phyloP scores from a whole-genome alignment of 345 rosid species.

The Salix dunnii region DNA sequence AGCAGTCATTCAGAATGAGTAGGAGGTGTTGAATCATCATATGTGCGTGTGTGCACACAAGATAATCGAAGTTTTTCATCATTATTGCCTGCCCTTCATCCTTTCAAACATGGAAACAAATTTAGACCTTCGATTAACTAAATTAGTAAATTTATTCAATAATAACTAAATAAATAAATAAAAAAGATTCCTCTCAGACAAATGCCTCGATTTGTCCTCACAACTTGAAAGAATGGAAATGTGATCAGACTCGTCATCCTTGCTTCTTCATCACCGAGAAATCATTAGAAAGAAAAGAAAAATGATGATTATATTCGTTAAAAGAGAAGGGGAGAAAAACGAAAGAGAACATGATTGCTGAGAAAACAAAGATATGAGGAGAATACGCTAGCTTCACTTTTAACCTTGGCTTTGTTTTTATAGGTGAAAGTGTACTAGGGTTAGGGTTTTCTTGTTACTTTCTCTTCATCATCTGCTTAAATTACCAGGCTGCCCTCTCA shows the following conservation, averaged over 20 bases:
- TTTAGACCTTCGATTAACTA: neutral
- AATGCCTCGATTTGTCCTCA: conserved; percentile 67
- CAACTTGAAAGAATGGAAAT: conserved; percentile 33
- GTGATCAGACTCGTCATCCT: conserved; percentile 55
- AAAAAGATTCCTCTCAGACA: conserved; percentile 48
- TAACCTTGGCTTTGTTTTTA: conserved; percentile 1
- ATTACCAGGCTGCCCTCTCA: neutral
- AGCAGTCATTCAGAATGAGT: conserved; percentile 39
- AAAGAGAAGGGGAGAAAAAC: neutral
- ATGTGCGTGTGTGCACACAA: neutral
- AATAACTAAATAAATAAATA: neutral
- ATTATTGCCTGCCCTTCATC: neutral
- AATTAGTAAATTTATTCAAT: too few species aligned
- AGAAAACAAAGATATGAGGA: neutral
- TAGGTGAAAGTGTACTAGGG: neutral
- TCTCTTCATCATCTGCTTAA: neutral
- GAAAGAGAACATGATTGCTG: neutral
- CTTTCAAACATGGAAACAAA: neutral
- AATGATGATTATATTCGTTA: neutral
- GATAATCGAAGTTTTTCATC: conserved; percentile 13
- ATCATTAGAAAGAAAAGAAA: neutral
- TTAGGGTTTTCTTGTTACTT: conserved; percentile 5
- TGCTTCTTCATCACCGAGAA: conserved; percentile 40
- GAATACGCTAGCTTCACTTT: neutral
- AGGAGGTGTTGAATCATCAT: conserved; percentile 35